phyloP scores from a whole-genome alignment of 805 yeast genomes.

The Wickerhamiella kazuoi region DNA sequence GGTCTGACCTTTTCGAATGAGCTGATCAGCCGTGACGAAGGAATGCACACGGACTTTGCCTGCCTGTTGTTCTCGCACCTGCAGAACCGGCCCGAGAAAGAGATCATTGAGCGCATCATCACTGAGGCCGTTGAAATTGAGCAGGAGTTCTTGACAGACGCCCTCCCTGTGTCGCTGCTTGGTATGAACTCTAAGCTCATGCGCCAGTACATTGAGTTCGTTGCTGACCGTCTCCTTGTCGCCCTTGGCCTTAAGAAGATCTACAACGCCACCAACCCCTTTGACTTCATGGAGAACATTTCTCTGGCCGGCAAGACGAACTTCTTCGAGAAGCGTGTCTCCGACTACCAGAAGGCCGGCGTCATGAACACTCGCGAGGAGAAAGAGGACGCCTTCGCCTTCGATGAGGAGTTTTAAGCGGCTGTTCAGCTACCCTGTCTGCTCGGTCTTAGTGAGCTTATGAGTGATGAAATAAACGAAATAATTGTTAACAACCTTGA shows the following conservation, averaged over 20 bases:
- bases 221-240: conserved; percentile 85
- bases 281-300: conserved; percentile 97
- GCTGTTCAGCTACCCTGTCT: too few species aligned
- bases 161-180: conserved; percentile 77
- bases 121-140: conserved; percentile 92
- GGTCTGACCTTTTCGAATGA: conserved; percentile 96
- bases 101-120: conserved; percentile 67
- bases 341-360: conserved; percentile 98
- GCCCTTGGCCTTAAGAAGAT: conserved; percentile 82
- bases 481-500: neutral
- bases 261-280: conserved; percentile 81
- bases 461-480: neutral
- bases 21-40: conserved; percentile 95
- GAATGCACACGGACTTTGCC: conserved; percentile 96
- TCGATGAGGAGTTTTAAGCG: conserved; percentile 81
- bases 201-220: conserved; percentile 97
- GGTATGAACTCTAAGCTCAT: conserved; percentile 90
- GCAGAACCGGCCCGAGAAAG: conserved; percentile 68
- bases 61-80: conserved; percentile 87
- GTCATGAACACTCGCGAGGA: conserved; percentile 69
- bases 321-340: conserved; percentile 96
- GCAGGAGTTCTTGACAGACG: conserved; percentile 86
- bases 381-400: conserved; percentile 45
- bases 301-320: conserved; percentile 97
- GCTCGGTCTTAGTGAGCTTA: too few species aligned